Evolutionary conservation across 805 yeast species (phyloP), one percentile per base, ranked within the genome.

Genomic region (Hanseniaspora jakobsenii): DNA sequence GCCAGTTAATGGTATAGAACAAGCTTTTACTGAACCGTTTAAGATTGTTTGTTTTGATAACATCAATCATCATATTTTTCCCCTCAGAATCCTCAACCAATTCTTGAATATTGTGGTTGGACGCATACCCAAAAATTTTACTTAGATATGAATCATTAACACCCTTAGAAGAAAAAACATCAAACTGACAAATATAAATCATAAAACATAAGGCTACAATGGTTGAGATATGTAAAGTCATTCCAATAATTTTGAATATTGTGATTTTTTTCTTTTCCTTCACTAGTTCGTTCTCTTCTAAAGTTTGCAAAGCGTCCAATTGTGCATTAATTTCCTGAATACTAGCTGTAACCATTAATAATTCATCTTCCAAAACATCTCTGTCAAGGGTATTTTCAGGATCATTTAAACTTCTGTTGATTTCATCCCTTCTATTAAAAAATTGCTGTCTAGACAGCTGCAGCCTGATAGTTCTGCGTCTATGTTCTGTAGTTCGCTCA

Each of bases 381-480:
- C 19, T n/a, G n/a, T n/a, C 6, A 8, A 18, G 18, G 5, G 12
- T 6, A 14, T 13, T 12, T 13, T 12, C 13, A 8, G 13, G 13
- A 8, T 34, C 37, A 14, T 34, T 34, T 6, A 34, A 16, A 3
- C 34, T 27, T 41, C 45, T 26, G 3, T 29, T 17, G 5, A 41
- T 28, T 6, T 41, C 38, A 28, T 32, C 30, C 22, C 32, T 41
- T 21, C 26, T 32, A 9, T 24, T 30, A 3, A 41, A 7, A 2
- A 41, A 19, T 16, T 41, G 45, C 22, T 41, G 45, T 21, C 36
- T 32, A 13, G 22, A 21, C 13, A 41, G 12, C 17, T 41, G 45
- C 34, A 36, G 28, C 28, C 45, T 41, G 9, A 41, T 29, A 3
- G 38, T 41, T 12, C 29, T 32, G 27, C 45, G 32, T 41, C 45